These are phyloP conservation scores for Leptodermis oblonga DNA, from an alignment of 257 asterid species.

Conservation along the genomic window DNA sequence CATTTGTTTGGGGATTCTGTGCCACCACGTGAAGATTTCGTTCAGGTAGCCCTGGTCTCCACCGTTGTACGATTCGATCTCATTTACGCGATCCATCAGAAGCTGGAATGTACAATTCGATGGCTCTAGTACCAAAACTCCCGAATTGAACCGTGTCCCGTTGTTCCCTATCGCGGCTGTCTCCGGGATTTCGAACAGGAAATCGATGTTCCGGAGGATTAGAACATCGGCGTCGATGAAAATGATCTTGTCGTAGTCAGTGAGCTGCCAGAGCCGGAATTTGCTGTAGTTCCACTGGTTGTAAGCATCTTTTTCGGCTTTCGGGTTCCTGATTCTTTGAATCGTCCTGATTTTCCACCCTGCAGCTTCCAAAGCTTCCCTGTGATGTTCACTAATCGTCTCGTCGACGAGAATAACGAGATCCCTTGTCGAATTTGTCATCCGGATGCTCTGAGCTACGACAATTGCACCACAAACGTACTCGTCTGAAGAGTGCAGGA, in stretches of 20 bases:
- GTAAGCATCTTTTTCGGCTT: conserved; percentile 86
- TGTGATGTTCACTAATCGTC: conserved; percentile 64
- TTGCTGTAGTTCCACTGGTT: conserved; percentile 93
- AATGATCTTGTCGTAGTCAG: conserved; percentile 82
- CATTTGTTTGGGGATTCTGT: conserved; percentile 81
- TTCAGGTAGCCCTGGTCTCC: conserved; percentile 94
- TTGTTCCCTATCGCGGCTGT: conserved; percentile 82
- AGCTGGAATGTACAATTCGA: conserved; percentile 77
- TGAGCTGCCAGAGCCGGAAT: conserved; percentile 90
- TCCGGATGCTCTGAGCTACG: conserved; percentile 94
- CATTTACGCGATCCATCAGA: conserved; percentile 78
- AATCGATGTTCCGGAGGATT: conserved; percentile 72
- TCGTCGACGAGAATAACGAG: conserved; percentile 86
- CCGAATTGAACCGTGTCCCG: conserved; percentile 83
- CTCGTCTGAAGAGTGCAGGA: conserved; percentile 79
- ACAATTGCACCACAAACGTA: conserved; percentile 94
- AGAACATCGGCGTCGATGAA: conserved; percentile 83
- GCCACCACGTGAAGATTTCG: conserved; percentile 96
- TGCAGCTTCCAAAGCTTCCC: conserved; percentile 76
- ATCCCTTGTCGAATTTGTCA: conserved; percentile 85
- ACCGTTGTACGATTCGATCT: conserved; percentile 84
- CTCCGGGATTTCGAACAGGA: conserved; percentile 87
- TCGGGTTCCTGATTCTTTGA: conserved; percentile 79
- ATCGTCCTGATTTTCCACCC: conserved; percentile 86
- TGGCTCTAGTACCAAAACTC: conserved; percentile 92